These are phyloP conservation scores for Fusarium sp. DNA, from an alignment of 2,329 filamentous ascomycete species.

Conservation along the genomic window DNA sequence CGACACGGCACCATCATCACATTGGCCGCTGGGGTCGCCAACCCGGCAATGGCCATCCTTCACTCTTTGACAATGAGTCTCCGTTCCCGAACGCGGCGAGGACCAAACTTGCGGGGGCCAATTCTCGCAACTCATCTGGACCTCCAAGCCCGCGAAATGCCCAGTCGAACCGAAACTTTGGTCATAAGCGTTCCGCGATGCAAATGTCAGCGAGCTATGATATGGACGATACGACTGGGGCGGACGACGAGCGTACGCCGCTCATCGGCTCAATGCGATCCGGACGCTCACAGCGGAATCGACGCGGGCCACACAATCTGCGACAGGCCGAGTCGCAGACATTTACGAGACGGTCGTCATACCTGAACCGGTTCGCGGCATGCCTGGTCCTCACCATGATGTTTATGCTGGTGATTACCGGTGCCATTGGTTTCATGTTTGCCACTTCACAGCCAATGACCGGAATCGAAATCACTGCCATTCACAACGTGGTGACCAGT, in stretches of 20 bases:
- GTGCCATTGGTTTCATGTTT: conserved; percentile 88
- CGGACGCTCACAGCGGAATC: conserved; percentile 66
- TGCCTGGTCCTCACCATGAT: conserved; percentile 88
- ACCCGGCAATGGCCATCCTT: conserved; percentile 74
- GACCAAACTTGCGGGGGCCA: conserved; percentile 70
- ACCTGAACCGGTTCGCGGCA: conserved; percentile 82
- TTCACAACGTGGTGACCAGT: conserved; percentile 91
- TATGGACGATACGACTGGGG: conserved; percentile 81
- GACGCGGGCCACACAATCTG: conserved; percentile 66
- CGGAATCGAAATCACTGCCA: conserved; percentile 81
- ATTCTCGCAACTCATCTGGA: conserved; percentile 71
- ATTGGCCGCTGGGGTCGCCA: conserved; percentile 80
- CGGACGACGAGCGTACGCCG: conserved; percentile 90
- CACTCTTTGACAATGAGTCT: conserved; percentile 81
- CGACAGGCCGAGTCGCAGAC: conserved; percentile 81
- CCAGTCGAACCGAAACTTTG: conserved; percentile 52
- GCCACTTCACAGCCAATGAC: conserved; percentile 89
- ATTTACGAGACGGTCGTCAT: conserved; percentile 71
- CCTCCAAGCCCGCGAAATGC: conserved; percentile 76
- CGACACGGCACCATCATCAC: conserved; percentile 80
- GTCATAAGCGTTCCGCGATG: conserved; percentile 63
- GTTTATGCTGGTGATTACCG: conserved; percentile 84
- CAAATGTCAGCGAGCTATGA: conserved; percentile 78
- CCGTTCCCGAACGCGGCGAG: conserved; percentile 78
- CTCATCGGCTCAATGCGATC: conserved; percentile 75